These are phyloP conservation scores for Diaporthe citrichinensis DNA, from an alignment of 2,329 filamentous ascomycete genomes.

Conservation along the genomic window DNA sequence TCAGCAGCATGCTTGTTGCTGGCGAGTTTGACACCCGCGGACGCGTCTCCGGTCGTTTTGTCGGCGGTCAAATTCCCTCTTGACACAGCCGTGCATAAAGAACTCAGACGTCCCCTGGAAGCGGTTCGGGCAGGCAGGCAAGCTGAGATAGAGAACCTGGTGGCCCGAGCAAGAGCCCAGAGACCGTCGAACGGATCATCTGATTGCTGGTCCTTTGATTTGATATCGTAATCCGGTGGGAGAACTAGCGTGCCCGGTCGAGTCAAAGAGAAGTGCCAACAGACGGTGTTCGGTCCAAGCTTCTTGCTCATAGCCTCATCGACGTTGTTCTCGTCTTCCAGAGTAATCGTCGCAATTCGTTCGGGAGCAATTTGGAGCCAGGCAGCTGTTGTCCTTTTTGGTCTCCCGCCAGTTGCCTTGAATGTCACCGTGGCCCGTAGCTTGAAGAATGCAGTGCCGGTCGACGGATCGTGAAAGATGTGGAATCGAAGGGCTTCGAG, in stretches of 20 bases:
- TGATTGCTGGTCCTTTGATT: neutral
- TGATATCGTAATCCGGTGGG: slow-evolving; percentile 27
- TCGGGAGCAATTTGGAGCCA: slow-evolving; percentile 29
- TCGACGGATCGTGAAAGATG: slow-evolving; percentile 30
- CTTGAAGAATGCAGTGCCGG: slow-evolving; percentile 31
- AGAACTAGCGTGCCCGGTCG: slow-evolving; percentile 23
- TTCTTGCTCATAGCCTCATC: slow-evolving; percentile 25
- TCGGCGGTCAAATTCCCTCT: neutral
- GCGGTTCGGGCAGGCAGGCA: slow-evolving; percentile 1
- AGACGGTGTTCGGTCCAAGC: slow-evolving; percentile 27
- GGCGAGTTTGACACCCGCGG: neutral
- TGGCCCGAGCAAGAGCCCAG: slow-evolving; percentile 7
- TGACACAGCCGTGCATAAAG: neutral
- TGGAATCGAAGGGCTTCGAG: slow-evolving; percentile 14
- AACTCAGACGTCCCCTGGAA: neutral
- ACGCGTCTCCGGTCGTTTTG: neutral
- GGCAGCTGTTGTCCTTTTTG: slow-evolving; percentile 27
- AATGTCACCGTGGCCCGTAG: slow-evolving; percentile 27
- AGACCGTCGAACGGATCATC: slow-evolving; percentile 11
- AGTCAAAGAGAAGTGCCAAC: slow-evolving; percentile 2
- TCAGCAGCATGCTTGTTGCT: slow-evolving; percentile 36
- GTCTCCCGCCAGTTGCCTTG: neutral
- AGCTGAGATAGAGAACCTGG: slow-evolving; percentile 10
- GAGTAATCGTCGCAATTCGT: neutral
- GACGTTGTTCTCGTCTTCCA: slow-evolving; percentile 9